Base-by-base conservation (phyloP, 495 filamentous ascomycete genomes). In the Tirmania nivea region DNA sequence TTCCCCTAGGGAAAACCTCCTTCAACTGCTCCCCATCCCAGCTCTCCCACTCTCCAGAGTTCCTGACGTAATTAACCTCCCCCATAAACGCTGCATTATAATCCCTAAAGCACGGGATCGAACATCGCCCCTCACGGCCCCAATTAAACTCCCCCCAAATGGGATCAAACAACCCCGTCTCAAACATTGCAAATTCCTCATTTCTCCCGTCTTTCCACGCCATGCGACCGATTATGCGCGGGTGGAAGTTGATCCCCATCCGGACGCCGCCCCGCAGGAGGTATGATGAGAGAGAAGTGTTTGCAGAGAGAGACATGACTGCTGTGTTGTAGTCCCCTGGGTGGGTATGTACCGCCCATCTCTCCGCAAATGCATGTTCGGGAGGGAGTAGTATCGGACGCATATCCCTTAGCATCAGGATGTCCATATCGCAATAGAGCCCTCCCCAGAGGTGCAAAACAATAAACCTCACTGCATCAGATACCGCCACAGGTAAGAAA, bases 221-320 rank as follows among this genome's bases (percentile, higher is more conserved):
- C 74, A 77, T 77, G 4, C 72, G 65, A 0, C 75, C 75, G 21
- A 77, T 66, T 3, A 76, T 70, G 8, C 71, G 62, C 0, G 75
- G 75, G 54, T 77, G 74, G 62, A 75, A 77, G 52, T 77, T 77
- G 48, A 77, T 63, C 1, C 74, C 75, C 74, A 77, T 77, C 25
- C 74, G 67, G 14, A 77, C 70, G 10, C 74, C 74, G 20, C 74
- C 74, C 37, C 72, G 69, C 14, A 77, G 65, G 0, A 77, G 68
- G 53, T 77, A 77, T 0, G 72, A 71, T 2, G 74, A 75, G 4
- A 77, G 62, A 1, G 71, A 72, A 0, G 71, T 74, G 51, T 77
- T 77, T 17, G 74, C 73, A 11, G 69, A 69, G 14, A 77, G 66
- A 12, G 74, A 73, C 63, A 77, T 73, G 56, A 77, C 69, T 12